Evolutionary conservation across 768 basidiomycete genomes (phyloP).

Genomic region (Agrocybe chaxingu): DNA sequence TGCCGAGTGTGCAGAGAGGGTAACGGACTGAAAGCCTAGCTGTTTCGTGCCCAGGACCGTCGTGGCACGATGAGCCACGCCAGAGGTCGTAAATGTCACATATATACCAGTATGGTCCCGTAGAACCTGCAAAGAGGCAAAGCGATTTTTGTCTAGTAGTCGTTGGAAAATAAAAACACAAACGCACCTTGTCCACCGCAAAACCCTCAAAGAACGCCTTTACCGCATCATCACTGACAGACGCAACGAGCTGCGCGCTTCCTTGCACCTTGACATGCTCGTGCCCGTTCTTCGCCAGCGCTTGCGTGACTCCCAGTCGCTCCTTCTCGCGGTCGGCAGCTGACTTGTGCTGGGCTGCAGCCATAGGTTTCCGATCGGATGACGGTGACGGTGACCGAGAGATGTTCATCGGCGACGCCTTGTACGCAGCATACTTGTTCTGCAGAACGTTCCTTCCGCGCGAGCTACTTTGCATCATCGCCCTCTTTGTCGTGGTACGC

Average conservation of each 20-base stretch:
- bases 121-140: conserved; percentile 47
- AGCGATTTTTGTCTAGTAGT: not conserved
- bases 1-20: conserved; percentile 46
- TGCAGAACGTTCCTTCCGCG: conserved; percentile 3
- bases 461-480: not conserved
- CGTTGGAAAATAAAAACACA: conserved; percentile 1
- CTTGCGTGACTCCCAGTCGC: conserved; percentile 39
- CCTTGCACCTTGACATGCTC: conserved; percentile 66
- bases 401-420: conserved; percentile 9
- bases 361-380: not conserved
- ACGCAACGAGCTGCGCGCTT: conserved; percentile 41
- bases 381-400: conserved; percentile 33
- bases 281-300: conserved; percentile 57
- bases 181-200: conserved; percentile 67
- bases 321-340: conserved; percentile 34
- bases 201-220: conserved; percentile 65
- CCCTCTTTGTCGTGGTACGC: not conserved
- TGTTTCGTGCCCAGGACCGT: conserved; percentile 58
- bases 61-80: conserved; percentile 63
- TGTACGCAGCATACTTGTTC: conserved; percentile 11
- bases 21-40: conserved; percentile 59
- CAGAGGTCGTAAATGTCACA: conserved; percentile 67
- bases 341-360: conserved; percentile 16
- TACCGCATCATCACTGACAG: conserved; percentile 68
- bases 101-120: conserved; percentile 75